Conservation (phyloP, 352 stramenopile genomes). For the Peronospora farinosa region DNA sequence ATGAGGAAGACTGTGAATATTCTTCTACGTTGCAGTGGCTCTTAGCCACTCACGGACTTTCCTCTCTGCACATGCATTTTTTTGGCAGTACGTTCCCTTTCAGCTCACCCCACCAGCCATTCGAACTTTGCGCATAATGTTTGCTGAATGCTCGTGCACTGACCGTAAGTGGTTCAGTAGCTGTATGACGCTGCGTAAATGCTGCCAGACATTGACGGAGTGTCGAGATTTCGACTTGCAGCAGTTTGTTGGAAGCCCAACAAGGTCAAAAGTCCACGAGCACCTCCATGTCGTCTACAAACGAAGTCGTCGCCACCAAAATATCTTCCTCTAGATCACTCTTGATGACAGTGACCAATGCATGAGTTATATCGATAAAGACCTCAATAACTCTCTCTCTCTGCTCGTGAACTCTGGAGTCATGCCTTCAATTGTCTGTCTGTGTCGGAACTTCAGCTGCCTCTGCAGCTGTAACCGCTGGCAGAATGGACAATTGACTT, state of each 20-base stretch:
- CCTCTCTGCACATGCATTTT: conserved; percentile 44
- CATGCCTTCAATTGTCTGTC: conserved; percentile 37
- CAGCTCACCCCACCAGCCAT: conserved; percentile 56
- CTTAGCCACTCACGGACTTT: conserved; percentile 53
- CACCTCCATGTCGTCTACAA: conserved; percentile 43
- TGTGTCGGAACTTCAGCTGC: conserved; percentile 16
- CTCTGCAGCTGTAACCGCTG: conserved; percentile 6
- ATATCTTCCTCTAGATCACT: neutral
- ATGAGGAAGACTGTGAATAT: conserved; percentile 72
- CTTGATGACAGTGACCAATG: conserved; percentile 16
- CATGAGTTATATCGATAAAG: conserved; percentile 11
- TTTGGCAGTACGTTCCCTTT: conserved; percentile 59
- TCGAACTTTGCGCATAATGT: conserved; percentile 60
- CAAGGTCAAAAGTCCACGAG: conserved; percentile 56
- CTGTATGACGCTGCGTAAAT: conserved; percentile 41
- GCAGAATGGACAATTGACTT: conserved; percentile 14
- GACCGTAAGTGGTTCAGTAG: conserved; percentile 49
- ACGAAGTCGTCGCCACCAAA: conserved; percentile 8
- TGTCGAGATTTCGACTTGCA: conserved; percentile 47
- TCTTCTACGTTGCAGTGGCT: conserved; percentile 64
- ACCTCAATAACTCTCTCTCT: conserved; percentile 30
- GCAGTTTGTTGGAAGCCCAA: conserved; percentile 60
- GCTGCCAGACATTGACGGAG: conserved; percentile 45
- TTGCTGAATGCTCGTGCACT: conserved; percentile 73
- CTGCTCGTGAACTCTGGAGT: conserved; percentile 26